phyloP scores from a whole-genome alignment of 176 grass and related monocot species.

The Oryza punctata region DNA sequence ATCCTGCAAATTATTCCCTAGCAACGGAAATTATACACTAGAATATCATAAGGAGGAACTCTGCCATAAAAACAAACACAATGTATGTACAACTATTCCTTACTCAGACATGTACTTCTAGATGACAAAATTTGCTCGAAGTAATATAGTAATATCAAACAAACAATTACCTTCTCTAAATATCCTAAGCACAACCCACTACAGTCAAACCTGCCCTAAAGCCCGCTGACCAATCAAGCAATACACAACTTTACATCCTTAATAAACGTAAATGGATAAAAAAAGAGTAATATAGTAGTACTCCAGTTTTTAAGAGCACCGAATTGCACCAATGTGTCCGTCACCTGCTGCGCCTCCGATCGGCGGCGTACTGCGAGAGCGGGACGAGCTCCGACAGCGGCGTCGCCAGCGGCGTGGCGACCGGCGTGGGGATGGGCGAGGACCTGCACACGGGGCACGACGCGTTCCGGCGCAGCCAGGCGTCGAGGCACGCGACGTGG shows the following conservation, averaged over 20 bases:
- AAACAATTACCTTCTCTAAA: conserved; percentile 35
- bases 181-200: conserved; percentile 37
- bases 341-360: conserved; percentile 62
- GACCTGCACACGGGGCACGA: conserved; percentile 87
- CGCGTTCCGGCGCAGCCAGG: conserved; percentile 71
- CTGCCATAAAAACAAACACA: conserved; percentile 8
- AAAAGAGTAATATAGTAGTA: not conserved
- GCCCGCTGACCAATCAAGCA: conserved; percentile 28
- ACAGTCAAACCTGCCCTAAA: not conserved
- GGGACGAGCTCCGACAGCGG: conserved; percentile 81
- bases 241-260: conserved; percentile 8
- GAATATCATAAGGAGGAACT: not conserved
- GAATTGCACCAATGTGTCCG: conserved; percentile 19
- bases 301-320: conserved; percentile 16
- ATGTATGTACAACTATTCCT: conserved; percentile 39
- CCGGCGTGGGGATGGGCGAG: conserved; percentile 81
- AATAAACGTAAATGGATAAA: not conserved
- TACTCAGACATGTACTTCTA: conserved; percentile 37
- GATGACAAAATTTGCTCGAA: conserved; percentile 40
- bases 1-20: not conserved
- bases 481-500: conserved; percentile 71
- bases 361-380: conserved; percentile 79
- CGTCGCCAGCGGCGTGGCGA: conserved; percentile 62
- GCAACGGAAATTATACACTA: not conserved
- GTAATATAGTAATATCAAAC: conserved; percentile 1